Evolutionary conservation across 2,329 filamentous ascomycete species (phyloP).

Genomic region (Curvularia sp.): DNA sequence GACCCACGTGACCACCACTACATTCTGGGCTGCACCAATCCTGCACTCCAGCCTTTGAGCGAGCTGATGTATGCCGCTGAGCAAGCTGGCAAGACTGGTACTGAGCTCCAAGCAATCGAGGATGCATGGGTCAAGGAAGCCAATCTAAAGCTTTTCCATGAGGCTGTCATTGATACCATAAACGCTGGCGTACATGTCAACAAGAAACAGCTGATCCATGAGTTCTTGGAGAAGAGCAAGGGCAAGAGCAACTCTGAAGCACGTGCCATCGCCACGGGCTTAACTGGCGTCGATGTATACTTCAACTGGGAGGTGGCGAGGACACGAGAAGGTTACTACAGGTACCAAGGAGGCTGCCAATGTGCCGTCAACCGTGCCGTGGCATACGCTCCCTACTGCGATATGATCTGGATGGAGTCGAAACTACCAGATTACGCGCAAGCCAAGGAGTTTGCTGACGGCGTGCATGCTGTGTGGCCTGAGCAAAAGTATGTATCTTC

Average conservation of each 20-base stretch:
- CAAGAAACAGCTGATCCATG: conserved; percentile 70
- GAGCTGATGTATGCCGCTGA: conserved; percentile 92
- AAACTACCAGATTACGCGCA: conserved; percentile 92
- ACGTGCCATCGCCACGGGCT: conserved; percentile 75
- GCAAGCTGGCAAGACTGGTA: conserved; percentile 78
- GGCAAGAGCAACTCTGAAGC: conserved; percentile 88
- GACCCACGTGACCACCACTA: conserved; percentile 94
- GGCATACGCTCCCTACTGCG: conserved; percentile 90
- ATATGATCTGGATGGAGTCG: conserved; percentile 99
- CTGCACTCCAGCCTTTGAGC: conserved; percentile 80
- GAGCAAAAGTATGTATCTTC: conserved; percentile 81
- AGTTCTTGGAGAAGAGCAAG: conserved; percentile 72
- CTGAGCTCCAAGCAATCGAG: conserved; percentile 87
- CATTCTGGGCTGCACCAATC: conserved; percentile 89
- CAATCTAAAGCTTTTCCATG: conserved; percentile 84
- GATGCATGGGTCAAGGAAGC: conserved; percentile 84
- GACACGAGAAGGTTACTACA: conserved; percentile 94
- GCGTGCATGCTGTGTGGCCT: conserved; percentile 92
- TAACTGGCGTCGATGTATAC: conserved; percentile 81
- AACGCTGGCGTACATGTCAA: conserved; percentile 70
- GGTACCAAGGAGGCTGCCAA: conserved; percentile 88
- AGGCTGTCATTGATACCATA: conserved; percentile 86
- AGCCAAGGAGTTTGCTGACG: conserved; percentile 90
- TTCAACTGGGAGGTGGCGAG: conserved; percentile 96
- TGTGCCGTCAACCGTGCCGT: conserved; percentile 90